Percentiles rank a stretch among this genome's conserved stretches.
These are phyloP conservation scores for Epichloe scottii DNA, from an alignment of 2,329 filamentous ascomycete genomes.

Conservation along the genomic window DNA sequence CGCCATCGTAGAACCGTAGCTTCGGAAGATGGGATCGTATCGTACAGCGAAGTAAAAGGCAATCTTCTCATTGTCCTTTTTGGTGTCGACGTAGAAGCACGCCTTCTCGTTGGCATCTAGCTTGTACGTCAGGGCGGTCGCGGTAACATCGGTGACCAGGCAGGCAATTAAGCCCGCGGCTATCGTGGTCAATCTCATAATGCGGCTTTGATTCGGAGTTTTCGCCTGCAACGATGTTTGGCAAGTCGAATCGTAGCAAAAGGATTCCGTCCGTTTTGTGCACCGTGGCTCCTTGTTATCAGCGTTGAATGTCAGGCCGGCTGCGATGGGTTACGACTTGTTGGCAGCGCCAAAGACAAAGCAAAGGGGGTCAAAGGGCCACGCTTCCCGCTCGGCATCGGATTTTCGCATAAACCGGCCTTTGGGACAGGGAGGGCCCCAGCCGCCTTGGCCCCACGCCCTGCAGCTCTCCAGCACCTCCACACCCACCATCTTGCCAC, in stretches of 20 bases:
- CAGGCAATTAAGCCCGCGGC: constrained; percentile 59
- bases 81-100: constrained; percentile 80
- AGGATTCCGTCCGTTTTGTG: neutral
- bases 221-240: constrained; percentile 15
- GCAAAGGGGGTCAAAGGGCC: constrained; percentile 7
- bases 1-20: neutral
- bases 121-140: constrained; percentile 91
- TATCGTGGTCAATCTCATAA: constrained; percentile 54
- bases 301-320: neutral
- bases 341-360: neutral
- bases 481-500: neutral
- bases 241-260: neutral
- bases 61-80: constrained; percentile 72
- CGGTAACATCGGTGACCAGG: constrained; percentile 57
- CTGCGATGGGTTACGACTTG: neutral
- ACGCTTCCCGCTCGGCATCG: constrained; percentile 11
- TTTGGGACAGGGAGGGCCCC: neutral
- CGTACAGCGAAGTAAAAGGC: constrained; percentile 83
- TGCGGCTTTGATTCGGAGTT: constrained; percentile 16
- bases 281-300: constrained; percentile 4
- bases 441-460: neutral
- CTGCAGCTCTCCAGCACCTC: neutral
- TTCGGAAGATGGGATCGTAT: constrained; percentile 15
- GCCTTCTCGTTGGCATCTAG: constrained; percentile 83
- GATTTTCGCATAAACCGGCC: constrained; percentile 11